Evolutionary conservation across 1,139 yeast genomes (phyloP).

Genomic region (Debaryomyces fabryi): DNA sequence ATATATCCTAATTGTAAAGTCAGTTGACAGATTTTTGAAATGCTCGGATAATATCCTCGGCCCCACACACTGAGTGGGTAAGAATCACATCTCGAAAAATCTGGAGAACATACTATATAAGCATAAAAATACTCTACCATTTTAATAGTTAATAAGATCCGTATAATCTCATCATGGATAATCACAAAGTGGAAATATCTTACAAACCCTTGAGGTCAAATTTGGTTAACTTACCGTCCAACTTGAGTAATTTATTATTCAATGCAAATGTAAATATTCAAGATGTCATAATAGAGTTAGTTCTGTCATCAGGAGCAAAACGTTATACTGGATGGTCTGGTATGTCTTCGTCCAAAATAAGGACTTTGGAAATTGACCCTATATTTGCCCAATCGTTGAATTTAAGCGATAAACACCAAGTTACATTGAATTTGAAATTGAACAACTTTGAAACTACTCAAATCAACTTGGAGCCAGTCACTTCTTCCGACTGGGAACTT

Average conservation of each 20-base stretch:
- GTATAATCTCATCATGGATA: slow-evolving; percentile 33
- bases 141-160: background rate
- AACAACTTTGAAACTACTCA: slow-evolving; percentile 56
- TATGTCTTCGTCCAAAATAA: slow-evolving; percentile 41
- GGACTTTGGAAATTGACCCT: slow-evolving; percentile 43
- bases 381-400: slow-evolving; percentile 49
- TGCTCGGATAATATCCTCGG: slow-evolving; percentile 7
- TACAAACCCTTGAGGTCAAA: slow-evolving; percentile 50
- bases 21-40: background rate
- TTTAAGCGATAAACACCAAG: slow-evolving; percentile 45
- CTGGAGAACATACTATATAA: slow-evolving; percentile 18
- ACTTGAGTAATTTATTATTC: slow-evolving; percentile 50
- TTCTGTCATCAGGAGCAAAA: slow-evolving; percentile 26
- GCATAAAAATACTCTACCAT: background rate
- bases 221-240: slow-evolving; percentile 61
- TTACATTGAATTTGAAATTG: slow-evolving; percentile 46
- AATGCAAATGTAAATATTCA: slow-evolving; percentile 61
- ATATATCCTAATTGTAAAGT: background rate
- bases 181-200: slow-evolving; percentile 33
- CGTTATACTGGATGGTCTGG: slow-evolving; percentile 85
- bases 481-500: slow-evolving; percentile 87
- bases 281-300: slow-evolving; percentile 57
- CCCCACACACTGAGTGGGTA: slow-evolving; percentile 6
- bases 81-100: slow-evolving; percentile 12
- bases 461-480: slow-evolving; percentile 76